Base-by-base conservation (phyloP, 352 stramenopile species). In the Globisporangium cystogenes region DNA sequence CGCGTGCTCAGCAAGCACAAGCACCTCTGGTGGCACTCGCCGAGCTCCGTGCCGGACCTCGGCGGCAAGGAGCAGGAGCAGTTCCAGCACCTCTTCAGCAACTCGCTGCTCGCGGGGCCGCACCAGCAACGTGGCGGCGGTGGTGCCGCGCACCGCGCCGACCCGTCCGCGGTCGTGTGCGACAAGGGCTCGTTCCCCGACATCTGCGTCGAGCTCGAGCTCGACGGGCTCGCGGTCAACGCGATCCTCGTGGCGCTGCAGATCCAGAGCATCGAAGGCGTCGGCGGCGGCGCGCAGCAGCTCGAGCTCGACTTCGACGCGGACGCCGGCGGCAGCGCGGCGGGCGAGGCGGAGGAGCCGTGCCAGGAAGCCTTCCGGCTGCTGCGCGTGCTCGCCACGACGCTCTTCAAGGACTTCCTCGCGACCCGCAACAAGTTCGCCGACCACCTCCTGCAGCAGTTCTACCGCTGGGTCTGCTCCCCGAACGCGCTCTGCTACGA, bases 11-110 rank as follows among this genome's bases (percentile, higher is more conserved):
- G 67, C 39, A 95, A 96, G 61, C 94, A 97, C 68, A 90, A 97
- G 55, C 92, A 98, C 59, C 29, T 99, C 18, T 93, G 97, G 62
- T 99, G 97, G 97, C 95, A 97, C 37, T 98, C 90, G 31, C 68
- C 80, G 8, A 78, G 82, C 16, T 88, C 88, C 12, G 55, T 80
- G 12, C 95, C 95, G 3, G 95, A 98, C 68, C 65, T 99, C 15
- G 95, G 95, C 42, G 79, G 82, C 0, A 70, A 75, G 21, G 77
- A 93, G 53, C 87, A 82, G 60, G 91, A 95, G 65, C 81, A 97
- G 47, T 90, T 96, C 55, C 83, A 87, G 23, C 64, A 80, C 29
- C 48, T 85, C 27, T 75, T 82, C 33, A 76, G 60, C 40, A 62
- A 82, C 33, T 84, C 73, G 43, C 45, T 82, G 3, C 47, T 74